These are phyloP conservation scores for Picochlorum sp. DNA, from an alignment of 139 green algal species.

Conservation along the genomic window DNA sequence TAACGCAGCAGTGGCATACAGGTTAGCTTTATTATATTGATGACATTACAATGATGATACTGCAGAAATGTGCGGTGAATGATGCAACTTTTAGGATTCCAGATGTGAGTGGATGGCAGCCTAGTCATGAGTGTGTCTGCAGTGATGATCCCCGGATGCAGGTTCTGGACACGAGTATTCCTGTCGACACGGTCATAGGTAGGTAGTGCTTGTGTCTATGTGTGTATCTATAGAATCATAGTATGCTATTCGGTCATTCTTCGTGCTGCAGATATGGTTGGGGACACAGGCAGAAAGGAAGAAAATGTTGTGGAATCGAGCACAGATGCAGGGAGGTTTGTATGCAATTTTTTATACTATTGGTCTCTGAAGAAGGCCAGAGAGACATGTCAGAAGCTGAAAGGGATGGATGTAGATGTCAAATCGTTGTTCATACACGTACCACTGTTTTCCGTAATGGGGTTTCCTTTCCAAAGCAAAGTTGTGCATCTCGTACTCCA, in stretches of 20 bases:
- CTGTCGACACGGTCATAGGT: not conserved
- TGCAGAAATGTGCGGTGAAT: slow-evolving; percentile 26
- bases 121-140: not conserved
- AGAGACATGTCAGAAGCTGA: no score
- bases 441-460: slow-evolving; percentile 20
- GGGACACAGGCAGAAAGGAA: no score
- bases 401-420: not conserved
- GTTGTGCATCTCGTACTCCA: no score
- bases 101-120: slow-evolving; percentile 15
- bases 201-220: no score
- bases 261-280: no score
- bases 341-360: slow-evolving; percentile 39
- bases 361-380: not conserved
- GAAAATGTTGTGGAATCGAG: not conserved
- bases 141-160: not conserved
- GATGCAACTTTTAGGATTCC: slow-evolving; percentile 31
- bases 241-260: no score
- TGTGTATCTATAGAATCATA: no score
- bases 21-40: no score
- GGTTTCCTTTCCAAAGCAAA: no score
- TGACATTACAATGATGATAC: not conserved
- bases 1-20: no score
- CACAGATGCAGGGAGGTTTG: slow-evolving; percentile 25
- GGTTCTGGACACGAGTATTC: not conserved
- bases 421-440: slow-evolving; percentile 52